Conservation (phyloP, 495 filamentous ascomycete genomes). For the Friedmanniomyces simplex region DNA sequence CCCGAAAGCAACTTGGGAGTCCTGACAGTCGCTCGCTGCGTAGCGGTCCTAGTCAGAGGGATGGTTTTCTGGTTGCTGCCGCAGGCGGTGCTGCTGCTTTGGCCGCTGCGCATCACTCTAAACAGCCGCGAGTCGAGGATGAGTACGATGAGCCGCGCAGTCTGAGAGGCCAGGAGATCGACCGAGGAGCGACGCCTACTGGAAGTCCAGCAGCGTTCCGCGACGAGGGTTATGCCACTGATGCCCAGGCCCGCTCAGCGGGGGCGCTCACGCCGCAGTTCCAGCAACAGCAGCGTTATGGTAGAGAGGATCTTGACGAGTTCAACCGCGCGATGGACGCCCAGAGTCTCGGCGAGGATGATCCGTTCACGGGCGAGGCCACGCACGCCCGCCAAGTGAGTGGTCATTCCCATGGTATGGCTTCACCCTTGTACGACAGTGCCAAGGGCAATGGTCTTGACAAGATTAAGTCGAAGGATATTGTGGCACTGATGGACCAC, state of each 20-base stretch:
- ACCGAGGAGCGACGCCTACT: constrained; percentile 13
- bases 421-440: constrained; percentile 81
- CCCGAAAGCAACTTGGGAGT: constrained; percentile 3
- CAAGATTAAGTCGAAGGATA: constrained; percentile 90
- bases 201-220: constrained; percentile 13
- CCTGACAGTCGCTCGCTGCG: constrained; percentile 1
- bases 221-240: constrained; percentile 20
- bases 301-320: constrained; percentile 39
- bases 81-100: constrained; percentile 15
- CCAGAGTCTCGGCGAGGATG: constrained; percentile 51
- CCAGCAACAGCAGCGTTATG: constrained; percentile 27
- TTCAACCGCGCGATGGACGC: constrained; percentile 24
- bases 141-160: background rate
- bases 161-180: constrained; percentile 2
- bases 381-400: constrained; percentile 61
- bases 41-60: constrained; percentile 27
- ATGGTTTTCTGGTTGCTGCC: constrained; percentile 44
- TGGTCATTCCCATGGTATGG: constrained; percentile 83
- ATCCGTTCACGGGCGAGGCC: constrained; percentile 31
- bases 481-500: constrained; percentile 96
- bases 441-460: constrained; percentile 84
- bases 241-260: constrained; percentile 38
- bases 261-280: constrained; percentile 48
- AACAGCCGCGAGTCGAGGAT: constrained; percentile 13
- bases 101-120: constrained; percentile 6